Percentiles rank a stretch among this genome's conserved stretches.
Evolutionary conservation across 208 protist genomes (phyloP).

Genomic region (Tritrichomonas musculus): DNA sequence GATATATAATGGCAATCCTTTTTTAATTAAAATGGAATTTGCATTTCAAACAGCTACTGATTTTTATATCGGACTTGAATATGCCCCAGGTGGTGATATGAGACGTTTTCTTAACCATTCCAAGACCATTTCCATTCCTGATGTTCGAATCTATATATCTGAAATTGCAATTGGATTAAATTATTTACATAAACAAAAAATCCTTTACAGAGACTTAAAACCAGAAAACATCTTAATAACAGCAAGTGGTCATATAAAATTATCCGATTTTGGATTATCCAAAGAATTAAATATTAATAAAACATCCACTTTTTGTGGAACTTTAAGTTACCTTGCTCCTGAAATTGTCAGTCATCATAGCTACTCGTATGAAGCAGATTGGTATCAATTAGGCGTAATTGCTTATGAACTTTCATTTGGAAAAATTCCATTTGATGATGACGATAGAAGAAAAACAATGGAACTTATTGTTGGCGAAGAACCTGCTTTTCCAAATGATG

Average conservation of each 20-base stretch:
- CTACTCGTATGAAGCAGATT: not conserved
- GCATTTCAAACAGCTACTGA: not conserved
- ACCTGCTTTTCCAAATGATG: not conserved
- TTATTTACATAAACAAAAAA: not conserved
- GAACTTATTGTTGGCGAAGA: not conserved
- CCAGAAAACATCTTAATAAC: not conserved
- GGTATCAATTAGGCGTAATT: not conserved
- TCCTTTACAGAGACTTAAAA: not conserved
- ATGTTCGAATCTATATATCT: not conserved
- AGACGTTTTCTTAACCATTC: not conserved
- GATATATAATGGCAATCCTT: not conserved
- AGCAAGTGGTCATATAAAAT: not conserved
- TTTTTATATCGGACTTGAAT: not conserved
- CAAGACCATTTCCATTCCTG: not conserved
- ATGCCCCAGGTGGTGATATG: not conserved
- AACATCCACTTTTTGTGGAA: slow-evolving; percentile 2
- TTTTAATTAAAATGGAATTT: not conserved
- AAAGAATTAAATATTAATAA: not conserved
- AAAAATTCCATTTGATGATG: not conserved
- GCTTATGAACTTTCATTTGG: not conserved
- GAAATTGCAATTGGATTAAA: not conserved
- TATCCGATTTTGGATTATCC: not conserved
- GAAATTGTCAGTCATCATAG: not conserved
- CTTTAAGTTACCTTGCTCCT: not conserved
- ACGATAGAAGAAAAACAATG: not conserved